Base-by-base conservation (phyloP, 441 rosid genomes). In the Syzygium syzygioides region DNA sequence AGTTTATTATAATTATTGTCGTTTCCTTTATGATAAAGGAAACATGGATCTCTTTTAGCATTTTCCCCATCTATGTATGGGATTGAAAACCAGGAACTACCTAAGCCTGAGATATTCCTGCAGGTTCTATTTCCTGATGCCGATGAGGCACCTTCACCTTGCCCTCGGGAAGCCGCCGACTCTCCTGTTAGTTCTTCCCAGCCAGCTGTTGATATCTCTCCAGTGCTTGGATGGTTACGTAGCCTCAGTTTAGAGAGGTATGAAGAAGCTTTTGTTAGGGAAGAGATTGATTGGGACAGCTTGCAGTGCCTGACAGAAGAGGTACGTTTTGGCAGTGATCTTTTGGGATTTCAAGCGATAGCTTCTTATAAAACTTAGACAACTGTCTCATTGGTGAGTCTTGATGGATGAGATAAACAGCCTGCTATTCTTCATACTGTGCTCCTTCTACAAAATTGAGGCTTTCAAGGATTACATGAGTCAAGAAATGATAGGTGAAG, bases 221-320 rank as follows among this genome's bases (percentile, higher is more conserved):
- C 98, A 57, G 99, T 97, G 88, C 88, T 93, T 87, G 90, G 91
- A 50, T 97, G 97, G 96, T 91, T 97, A 23, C 90, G 92, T 85
- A 91, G 87, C 93, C 90, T 96, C 10, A 97, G 97, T 86, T 92
- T 97, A 79, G 93, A 92, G 86, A 95, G 93, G 90, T 97, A 95
- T 50, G 98, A 94, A 91, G 95, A 94, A 71, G 93, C 90, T 88
- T 97, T 97, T 92, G 91, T 92, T 17, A 92, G 93, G n/a, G 99
- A 97, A 93, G 99, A 97, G 93, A 94, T 97, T 62, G 98, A 96
- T 86, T 96, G 98, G 99, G 97, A 96, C 88, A 93, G 96, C 34
- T 92, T 97, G 86, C 93, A 91, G 80, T 94, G 98, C 94, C 92
- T 97, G 87, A 94, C 97, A 3, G 99, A 96, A 92, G 99, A 96